A percentile compares a stretch with the other conserved stretches of the same genome.
Evolutionary conservation across 2,329 filamentous ascomycete species (phyloP).

Genomic region (Fusarium odoratissimum): DNA sequence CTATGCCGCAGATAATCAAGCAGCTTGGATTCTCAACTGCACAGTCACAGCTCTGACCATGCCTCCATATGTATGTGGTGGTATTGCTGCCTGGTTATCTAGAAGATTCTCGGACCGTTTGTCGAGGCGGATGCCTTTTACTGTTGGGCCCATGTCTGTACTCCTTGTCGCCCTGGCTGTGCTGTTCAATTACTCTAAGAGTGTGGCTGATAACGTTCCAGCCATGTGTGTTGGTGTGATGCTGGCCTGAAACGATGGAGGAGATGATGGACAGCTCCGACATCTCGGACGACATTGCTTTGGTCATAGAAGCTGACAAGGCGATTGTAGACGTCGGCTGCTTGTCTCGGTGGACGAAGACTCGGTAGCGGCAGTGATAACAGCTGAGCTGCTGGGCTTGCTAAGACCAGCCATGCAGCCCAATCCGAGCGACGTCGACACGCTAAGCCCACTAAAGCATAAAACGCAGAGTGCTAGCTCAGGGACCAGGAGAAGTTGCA

Average conservation of each 20-base stretch:
- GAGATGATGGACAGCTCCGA: not conserved
- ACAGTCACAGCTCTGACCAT: slow-evolving; percentile 46
- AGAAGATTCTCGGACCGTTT: slow-evolving; percentile 50
- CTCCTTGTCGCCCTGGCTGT: slow-evolving; percentile 49
- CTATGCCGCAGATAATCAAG: slow-evolving; percentile 52
- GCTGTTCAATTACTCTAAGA: no score
- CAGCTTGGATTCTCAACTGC: slow-evolving; percentile 53
- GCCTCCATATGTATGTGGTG: slow-evolving; percentile 51
- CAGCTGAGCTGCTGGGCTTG: not conserved
- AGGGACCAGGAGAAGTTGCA: no score
- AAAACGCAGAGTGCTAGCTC: not conserved
- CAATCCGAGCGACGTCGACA: not conserved
- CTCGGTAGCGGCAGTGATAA: not conserved
- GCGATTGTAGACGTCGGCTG: not conserved
- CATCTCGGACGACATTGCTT: not conserved
- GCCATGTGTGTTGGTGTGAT: no score
- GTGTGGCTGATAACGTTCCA: no score
- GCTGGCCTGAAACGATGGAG: no score
- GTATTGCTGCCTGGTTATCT: slow-evolving; percentile 43
- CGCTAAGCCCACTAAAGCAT: not conserved
- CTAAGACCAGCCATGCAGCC: not conserved
- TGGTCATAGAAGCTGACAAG: not conserved
- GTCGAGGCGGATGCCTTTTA: slow-evolving; percentile 54
- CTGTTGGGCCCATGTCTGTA: slow-evolving; percentile 46
- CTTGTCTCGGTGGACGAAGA: not conserved